Conservation (phyloP, 768 basidiomycete genomes). For the Trametes maxima region DNA sequence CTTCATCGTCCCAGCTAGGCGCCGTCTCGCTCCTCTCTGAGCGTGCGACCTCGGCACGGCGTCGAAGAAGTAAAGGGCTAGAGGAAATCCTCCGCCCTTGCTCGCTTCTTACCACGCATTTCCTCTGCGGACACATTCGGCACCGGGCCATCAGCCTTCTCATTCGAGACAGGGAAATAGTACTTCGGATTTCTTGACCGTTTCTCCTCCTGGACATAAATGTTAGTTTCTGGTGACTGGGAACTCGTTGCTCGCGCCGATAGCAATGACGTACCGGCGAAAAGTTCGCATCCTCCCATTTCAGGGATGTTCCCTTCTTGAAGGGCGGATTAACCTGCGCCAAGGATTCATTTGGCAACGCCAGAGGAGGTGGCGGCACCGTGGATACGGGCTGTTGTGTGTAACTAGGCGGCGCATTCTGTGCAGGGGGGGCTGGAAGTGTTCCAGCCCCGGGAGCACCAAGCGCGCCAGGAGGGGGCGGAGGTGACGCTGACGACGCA, state of each 20-base stretch:
- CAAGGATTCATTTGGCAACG: slow-evolving; percentile 57
- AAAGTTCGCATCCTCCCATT: slow-evolving; percentile 78
- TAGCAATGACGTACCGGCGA: slow-evolving; percentile 57
- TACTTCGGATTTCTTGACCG: slow-evolving; percentile 68
- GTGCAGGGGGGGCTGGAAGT: slow-evolving; percentile 27
- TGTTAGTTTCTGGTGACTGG: slow-evolving; percentile 1
- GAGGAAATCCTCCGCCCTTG: slow-evolving; percentile 85
- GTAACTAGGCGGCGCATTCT: slow-evolving; percentile 31
- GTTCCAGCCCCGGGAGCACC: slow-evolving; percentile 31
- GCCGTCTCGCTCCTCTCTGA: slow-evolving; percentile 6
- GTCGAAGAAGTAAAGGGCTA: slow-evolving; percentile 33
- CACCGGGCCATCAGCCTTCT: slow-evolving; percentile 36
- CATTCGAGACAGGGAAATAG: slow-evolving; percentile 46
- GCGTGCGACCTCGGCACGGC: not conserved
- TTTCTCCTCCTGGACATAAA: slow-evolving; percentile 65
- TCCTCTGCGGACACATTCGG: slow-evolving; percentile 48
- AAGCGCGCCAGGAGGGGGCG: slow-evolving; percentile 32
- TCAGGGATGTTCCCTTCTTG: slow-evolving; percentile 75
- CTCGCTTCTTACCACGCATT: slow-evolving; percentile 78
- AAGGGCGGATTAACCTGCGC: slow-evolving; percentile 71
- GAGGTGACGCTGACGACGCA: slow-evolving; percentile 23
- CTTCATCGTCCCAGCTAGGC: not conserved
- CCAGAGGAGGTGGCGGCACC: slow-evolving; percentile 34
- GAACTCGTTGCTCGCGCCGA: not conserved
- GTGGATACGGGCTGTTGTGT: slow-evolving; percentile 28